Percentiles rank a stretch among this genome's conserved stretches.
phyloP scores from a whole-genome alignment of 345 rosid species.

The Murraya paniculata region DNA sequence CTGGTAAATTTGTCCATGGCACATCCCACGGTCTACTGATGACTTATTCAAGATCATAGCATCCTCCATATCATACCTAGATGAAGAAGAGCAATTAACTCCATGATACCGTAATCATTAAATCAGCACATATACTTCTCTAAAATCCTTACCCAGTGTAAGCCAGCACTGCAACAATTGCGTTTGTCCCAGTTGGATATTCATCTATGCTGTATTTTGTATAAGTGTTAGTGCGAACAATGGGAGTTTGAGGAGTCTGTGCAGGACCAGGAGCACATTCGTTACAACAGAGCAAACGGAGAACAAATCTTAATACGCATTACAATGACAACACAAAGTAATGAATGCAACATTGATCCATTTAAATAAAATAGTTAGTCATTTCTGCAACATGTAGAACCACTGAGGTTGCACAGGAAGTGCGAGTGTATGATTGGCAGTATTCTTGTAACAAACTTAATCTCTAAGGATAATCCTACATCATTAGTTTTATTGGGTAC shows the following conservation, averaged over 20 bases:
- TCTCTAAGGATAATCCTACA: neutral
- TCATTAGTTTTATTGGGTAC: neutral
- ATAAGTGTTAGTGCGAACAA: slow-evolving; percentile 80
- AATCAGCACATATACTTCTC: neutral
- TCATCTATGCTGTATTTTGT: slow-evolving; percentile 71
- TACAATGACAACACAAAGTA: neutral
- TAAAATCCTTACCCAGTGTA: slow-evolving; percentile 71
- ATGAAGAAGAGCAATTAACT: slow-evolving; percentile 11
- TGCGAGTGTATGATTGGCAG: neutral
- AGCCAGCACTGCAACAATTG: slow-evolving; percentile 95
- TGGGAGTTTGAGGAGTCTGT: slow-evolving; percentile 97
- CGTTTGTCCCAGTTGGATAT: slow-evolving; percentile 91
- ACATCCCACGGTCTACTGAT: slow-evolving; percentile 93
- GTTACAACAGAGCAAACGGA: neutral
- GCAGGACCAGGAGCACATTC: slow-evolving; percentile 21
- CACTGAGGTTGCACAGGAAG: neutral
- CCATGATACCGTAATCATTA: neutral
- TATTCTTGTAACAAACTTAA: neutral
- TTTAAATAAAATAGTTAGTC: neutral
- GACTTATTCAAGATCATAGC: slow-evolving; percentile 98
- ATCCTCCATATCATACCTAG: slow-evolving; percentile 98
- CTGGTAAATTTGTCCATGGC: slow-evolving; percentile 96
- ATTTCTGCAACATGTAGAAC: neutral
- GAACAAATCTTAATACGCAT: slow-evolving; percentile 2
- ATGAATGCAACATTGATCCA: neutral